Percentiles rank a stretch among this genome's conserved stretches.
Conservation (phyloP, 305 asterid species). For the Fraxinus platypoda region DNA sequence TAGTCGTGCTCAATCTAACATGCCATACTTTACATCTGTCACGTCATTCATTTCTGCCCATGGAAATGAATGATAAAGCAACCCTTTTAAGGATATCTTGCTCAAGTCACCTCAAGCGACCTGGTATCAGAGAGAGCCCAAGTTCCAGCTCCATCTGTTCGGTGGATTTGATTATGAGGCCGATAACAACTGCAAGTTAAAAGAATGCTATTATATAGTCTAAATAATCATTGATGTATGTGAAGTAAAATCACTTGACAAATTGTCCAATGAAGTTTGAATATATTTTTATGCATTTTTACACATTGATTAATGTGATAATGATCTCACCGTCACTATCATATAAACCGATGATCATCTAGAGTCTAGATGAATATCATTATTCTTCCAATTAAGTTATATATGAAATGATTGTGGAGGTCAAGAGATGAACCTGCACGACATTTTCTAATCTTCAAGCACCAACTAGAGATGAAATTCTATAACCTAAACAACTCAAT, state of each 20-base stretch:
- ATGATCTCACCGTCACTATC: not conserved
- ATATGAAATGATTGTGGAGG: not conserved
- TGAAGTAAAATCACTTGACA: too few relatives aligned
- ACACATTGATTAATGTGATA: not conserved
- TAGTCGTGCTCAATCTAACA: not conserved
- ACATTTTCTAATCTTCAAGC: not conserved
- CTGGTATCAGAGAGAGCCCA: not conserved
- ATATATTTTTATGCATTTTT: not conserved
- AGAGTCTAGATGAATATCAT: not conserved
- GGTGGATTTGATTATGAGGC: not conserved
- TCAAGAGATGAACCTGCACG: not conserved
- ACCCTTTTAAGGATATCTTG: not conserved
- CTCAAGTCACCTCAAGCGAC: not conserved
- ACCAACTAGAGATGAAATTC: not conserved
- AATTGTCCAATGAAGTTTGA: not conserved
- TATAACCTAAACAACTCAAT: not conserved
- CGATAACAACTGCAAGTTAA: not conserved
- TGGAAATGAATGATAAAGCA: not conserved
- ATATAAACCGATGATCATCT: too few relatives aligned
- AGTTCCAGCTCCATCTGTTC: not conserved
- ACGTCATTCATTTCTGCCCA: not conserved
- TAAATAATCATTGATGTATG: too few relatives aligned
- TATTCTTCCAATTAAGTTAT: not conserved
- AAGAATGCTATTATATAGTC: not conserved
- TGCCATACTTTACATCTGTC: not conserved